Evolutionary conservation across 768 basidiomycete genomes (phyloP).

Genomic region (Melanogaster broomeanus): DNA sequence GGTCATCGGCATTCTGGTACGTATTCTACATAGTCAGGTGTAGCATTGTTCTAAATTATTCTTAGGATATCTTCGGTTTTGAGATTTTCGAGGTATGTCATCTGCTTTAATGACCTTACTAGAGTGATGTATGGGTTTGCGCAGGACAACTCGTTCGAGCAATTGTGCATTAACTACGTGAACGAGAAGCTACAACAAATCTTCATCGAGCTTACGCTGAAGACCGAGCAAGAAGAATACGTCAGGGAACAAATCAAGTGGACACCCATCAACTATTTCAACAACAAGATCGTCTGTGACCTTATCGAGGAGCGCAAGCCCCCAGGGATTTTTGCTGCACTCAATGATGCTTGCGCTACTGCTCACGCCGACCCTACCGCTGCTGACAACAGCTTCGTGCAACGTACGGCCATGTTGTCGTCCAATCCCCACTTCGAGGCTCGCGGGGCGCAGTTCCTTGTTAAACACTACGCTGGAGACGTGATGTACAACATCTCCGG

Average conservation of each 20-base stretch:
- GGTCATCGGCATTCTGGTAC: slow-evolving; percentile 88
- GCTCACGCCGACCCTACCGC: slow-evolving; percentile 97
- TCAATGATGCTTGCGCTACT: slow-evolving; percentile 99
- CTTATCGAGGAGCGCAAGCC: slow-evolving; percentile 96
- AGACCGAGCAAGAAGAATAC: slow-evolving; percentile 99
- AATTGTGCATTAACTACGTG: slow-evolving; percentile 99
- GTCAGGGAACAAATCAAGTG: slow-evolving; percentile 98
- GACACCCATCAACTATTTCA: slow-evolving; percentile 99
- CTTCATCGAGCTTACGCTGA: slow-evolving; percentile 97
- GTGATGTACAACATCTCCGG: slow-evolving; percentile 97
- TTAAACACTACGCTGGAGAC: slow-evolving; percentile 97
- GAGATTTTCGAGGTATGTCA: slow-evolving; percentile 88
- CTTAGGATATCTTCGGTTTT: slow-evolving; percentile 95
- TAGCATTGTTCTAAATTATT: neutral
- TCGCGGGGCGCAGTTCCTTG: slow-evolving; percentile 91
- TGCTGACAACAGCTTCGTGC: slow-evolving; percentile 95
- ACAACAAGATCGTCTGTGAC: slow-evolving; percentile 97
- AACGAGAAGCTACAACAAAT: slow-evolving; percentile 99
- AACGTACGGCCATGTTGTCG: slow-evolving; percentile 79
- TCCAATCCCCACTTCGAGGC: slow-evolving; percentile 94
- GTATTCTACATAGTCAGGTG: slow-evolving; percentile 18
- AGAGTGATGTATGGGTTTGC: slow-evolving; percentile 1
- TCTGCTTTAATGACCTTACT: neutral
- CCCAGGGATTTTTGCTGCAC: slow-evolving; percentile 94
- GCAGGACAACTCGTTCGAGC: slow-evolving; percentile 94